Percentiles rank a stretch among this genome's conserved stretches.
Evolutionary conservation across 352 stramenopile genomes (phyloP).

Genomic region (Globisporangium paddicum): DNA sequence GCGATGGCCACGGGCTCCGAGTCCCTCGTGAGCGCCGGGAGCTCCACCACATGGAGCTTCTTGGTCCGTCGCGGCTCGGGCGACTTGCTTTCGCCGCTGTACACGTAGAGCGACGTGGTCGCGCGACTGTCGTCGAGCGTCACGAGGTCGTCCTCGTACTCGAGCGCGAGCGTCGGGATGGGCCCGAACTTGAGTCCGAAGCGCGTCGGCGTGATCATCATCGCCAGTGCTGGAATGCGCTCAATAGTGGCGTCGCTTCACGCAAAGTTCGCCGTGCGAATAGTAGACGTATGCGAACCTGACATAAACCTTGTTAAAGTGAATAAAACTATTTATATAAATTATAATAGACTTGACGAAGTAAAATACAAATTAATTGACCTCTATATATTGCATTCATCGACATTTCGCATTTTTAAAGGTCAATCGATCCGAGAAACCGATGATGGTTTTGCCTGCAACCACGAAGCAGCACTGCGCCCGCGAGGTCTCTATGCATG

Average conservation of each 20-base stretch:
- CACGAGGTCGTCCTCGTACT: conserved; percentile 69
- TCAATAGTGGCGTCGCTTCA: no score
- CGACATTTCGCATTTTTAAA: neutral
- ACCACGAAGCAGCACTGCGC: no score
- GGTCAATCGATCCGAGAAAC: neutral
- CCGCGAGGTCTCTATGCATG: no score
- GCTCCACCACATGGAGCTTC: conserved; percentile 77
- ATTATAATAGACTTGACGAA: no score
- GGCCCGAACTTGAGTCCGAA: conserved; percentile 83
- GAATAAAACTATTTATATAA: no score
- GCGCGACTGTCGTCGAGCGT: conserved; percentile 27
- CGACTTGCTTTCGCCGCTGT: conserved; percentile 16
- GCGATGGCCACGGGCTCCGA: conserved; percentile 45
- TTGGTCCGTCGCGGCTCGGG: conserved; percentile 18
- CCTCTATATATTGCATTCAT: neutral
- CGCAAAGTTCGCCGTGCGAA: no score
- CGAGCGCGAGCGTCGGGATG: conserved; percentile 71
- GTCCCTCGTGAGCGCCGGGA: conserved; percentile 45
- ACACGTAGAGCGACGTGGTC: conserved; percentile 53
- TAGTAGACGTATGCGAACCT: no score
- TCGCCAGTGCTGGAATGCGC: no score
- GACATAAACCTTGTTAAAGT: no score
- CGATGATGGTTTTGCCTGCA: neutral
- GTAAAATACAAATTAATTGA: no score
- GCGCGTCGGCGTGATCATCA: conserved; percentile 69